phyloP scores from a whole-genome alignment of 441 rosid genomes.

The Melastoma candidum region DNA sequence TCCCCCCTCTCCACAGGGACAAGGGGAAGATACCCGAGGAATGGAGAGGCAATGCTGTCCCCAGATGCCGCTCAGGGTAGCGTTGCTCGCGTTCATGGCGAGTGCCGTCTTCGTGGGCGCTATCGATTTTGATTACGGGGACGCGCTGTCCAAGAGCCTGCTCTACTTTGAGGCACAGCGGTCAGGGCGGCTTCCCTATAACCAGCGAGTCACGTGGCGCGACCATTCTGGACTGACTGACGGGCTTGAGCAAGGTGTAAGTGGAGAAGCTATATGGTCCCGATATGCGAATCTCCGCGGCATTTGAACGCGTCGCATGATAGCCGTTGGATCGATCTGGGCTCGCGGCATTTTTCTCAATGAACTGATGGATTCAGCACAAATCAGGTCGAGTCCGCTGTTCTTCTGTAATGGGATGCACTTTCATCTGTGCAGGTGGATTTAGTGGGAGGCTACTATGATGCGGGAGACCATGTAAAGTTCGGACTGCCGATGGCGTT shows the following conservation, averaged over 20 bases:
- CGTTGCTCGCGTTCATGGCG: conserved; percentile 11
- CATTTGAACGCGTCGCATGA: background rate
- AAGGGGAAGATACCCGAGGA: no score
- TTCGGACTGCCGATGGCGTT: conserved; percentile 96
- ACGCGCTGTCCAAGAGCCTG: conserved; percentile 78
- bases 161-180: conserved; percentile 91
- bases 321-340: no score
- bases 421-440: conserved; percentile 42
- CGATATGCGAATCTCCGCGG: no score
- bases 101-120: conserved; percentile 12
- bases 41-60: no score
- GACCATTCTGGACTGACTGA: conserved; percentile 92
- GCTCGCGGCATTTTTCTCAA: no score
- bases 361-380: no score
- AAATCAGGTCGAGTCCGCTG: no score
- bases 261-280: conserved; percentile 6
- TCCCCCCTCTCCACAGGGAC: no score
- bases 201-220: conserved; percentile 83
- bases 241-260: conserved; percentile 87
- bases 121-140: conserved; percentile 42
- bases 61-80: no score
- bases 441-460: conserved; percentile 94
- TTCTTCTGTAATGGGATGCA: no score
- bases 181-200: conserved; percentile 85
- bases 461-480: conserved; percentile 92